These are phyloP conservation scores for Suhomyces pyralidae DNA, from an alignment of 805 yeast genomes.

Conservation along the genomic window DNA sequence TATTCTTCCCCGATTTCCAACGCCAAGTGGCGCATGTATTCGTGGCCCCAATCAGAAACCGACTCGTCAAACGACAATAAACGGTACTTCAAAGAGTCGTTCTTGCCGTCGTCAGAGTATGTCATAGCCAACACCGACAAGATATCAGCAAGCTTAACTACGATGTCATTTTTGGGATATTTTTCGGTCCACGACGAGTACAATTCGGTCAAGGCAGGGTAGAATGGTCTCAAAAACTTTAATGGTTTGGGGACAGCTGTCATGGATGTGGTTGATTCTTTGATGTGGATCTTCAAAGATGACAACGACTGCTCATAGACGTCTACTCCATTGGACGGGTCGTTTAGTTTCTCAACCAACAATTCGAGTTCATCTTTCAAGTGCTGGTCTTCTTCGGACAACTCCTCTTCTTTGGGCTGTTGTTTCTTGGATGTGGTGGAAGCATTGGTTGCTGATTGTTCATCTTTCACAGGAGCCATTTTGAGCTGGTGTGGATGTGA, in stretches of 20 bases:
- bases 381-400: slow-evolving; percentile 89
- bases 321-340: slow-evolving; percentile 51
- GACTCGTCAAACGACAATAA: slow-evolving; percentile 54
- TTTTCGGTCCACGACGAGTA: slow-evolving; percentile 63
- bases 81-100: slow-evolving; percentile 79
- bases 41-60: slow-evolving; percentile 94
- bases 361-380: slow-evolving; percentile 82
- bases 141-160: slow-evolving; percentile 73
- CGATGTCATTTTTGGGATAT: slow-evolving; percentile 21
- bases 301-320: slow-evolving; percentile 48
- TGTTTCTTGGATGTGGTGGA: slow-evolving; percentile 20
- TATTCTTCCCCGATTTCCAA: slow-evolving; percentile 90
- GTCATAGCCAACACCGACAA: slow-evolving; percentile 95
- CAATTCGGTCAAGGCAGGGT: slow-evolving; percentile 60
- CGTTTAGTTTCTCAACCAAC: slow-evolving; percentile 76
- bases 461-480: slow-evolving; percentile 39
- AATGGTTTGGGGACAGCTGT: slow-evolving; percentile 99
- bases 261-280: slow-evolving; percentile 96
- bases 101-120: slow-evolving; percentile 73
- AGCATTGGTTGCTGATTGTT: slow-evolving; percentile 6
- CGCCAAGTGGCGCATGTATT: slow-evolving; percentile 93
- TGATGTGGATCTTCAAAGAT: slow-evolving; percentile 70
- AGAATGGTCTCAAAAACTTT: slow-evolving; percentile 89
- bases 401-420: slow-evolving; percentile 62
- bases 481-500: slow-evolving; percentile 1